Evolutionary conservation across 1,284 basidiomycete genomes (phyloP), one percentile per base, ranked within the genome.

Genomic region (Apiotrichum akiyoshidainum): DNA sequence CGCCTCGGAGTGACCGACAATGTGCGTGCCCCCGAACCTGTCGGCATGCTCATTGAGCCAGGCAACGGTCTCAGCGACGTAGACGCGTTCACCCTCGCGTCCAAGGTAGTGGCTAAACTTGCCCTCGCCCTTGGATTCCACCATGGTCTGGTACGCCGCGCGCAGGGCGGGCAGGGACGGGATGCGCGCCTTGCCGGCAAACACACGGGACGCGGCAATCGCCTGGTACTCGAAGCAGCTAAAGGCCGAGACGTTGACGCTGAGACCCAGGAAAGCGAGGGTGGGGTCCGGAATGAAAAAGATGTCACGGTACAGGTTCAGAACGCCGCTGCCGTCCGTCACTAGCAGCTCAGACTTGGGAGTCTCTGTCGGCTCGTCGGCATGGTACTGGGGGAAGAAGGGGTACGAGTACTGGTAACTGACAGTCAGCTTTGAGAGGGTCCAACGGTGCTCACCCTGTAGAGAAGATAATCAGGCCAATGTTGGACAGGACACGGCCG

Each of bases 241-340:
- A 57, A 71, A 70, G 1, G 72, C 65, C 0, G 65, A 59, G 11
- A 68, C 72, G 57, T 69, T 70, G 54, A 73, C 63, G 42, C 61
- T 64, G 11, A 71, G 37, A 9, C 68, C 67, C 57, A 73, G 50
- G 59, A 83, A 82, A 0, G 76, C 74, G 9, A 83, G 69, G 8
- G 81, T 81, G 3, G 82, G 81, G 57, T 83, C 81, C n/a, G 80
- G 79, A 50, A 83, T 81, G 64, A 80, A 83, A 64, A 82, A 79
- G 0, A 79, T 65, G 58, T 82, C 81, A 17, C 80, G 71, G 61
- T 81, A 79, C 2, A 83, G 71, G 10, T 81, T 78, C 5, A 79
- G 78, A n/a, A 83, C 68, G 53, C 80, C 78, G 1, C 71, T 75
- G 35, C 82, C 82, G 61, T 81, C 78, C 0, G 80, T 81, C 17